Percentiles rank a stretch among this genome's conserved stretches.
Evolutionary conservation across 148 eudicot genomes (phyloP).

Genomic region (Rheum nobile): DNA sequence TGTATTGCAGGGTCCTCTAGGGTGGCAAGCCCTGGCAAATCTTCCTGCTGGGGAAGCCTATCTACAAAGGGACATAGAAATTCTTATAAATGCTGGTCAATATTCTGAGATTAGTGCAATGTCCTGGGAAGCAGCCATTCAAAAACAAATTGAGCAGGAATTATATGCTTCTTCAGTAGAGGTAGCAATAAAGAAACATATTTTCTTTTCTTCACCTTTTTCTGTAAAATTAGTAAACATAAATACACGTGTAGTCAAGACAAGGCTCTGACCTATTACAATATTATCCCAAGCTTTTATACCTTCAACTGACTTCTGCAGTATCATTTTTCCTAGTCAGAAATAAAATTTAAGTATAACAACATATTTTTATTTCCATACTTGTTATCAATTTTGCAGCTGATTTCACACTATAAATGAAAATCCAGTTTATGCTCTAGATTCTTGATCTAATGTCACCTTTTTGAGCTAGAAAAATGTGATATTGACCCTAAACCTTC

Average conservation of each 20-base stretch:
- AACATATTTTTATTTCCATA: background rate
- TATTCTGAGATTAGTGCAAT: conserved; percentile 60
- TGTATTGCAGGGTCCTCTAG: conserved; percentile 72
- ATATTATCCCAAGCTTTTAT: background rate
- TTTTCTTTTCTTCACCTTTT: background rate
- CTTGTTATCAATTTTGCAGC: background rate
- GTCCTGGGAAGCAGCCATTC: conserved; percentile 95
- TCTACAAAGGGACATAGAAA: conserved; percentile 41
- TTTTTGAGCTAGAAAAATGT: background rate
- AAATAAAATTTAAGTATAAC: background rate
- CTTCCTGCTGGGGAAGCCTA: conserved; percentile 50
- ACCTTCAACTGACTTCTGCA: background rate
- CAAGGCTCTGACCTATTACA: background rate
- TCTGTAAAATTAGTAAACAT: background rate
- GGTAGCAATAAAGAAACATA: conserved; percentile 22
- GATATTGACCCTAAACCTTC: background rate
- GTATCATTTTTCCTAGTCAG: background rate
- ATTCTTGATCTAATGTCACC: background rate
- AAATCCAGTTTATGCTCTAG: background rate
- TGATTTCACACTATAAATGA: background rate
- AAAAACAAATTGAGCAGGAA: conserved; percentile 87
- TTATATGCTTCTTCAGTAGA: conserved; percentile 62
- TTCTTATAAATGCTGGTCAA: conserved; percentile 39
- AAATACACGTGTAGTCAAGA: background rate
- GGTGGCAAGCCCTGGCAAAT: conserved; percentile 74